These are phyloP conservation scores for Davidsoniella virescens DNA, from an alignment of 2,329 filamentous ascomycete species.

Conservation along the genomic window DNA sequence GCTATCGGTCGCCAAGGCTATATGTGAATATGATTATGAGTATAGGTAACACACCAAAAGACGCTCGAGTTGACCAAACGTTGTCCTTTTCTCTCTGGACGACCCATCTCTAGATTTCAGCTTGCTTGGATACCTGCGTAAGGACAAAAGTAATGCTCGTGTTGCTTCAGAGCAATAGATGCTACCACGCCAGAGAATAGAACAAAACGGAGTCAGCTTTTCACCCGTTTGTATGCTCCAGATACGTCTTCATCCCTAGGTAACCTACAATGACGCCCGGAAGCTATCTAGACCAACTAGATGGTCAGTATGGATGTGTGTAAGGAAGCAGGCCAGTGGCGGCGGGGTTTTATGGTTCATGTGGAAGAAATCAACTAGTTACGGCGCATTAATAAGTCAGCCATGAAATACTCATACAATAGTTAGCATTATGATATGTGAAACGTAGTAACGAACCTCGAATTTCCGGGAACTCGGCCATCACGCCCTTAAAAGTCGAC, in stretches of 20 bases:
- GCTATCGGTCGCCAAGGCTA: conserved; percentile 1
- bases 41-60: conserved; percentile 20
- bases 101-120: conserved; percentile 69
- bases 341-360: conserved; percentile 37
- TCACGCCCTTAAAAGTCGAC: conserved; percentile 61
- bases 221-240: too few relatives aligned
- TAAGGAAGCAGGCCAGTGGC: conserved; percentile 73
- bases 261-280: conserved; percentile 51
- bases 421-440: conserved; percentile 13
- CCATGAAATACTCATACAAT: too few relatives aligned
- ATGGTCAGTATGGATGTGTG: conserved; percentile 87
- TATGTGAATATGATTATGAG: conserved; percentile 1
- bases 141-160: conserved; percentile 58
- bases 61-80: conserved; percentile 64
- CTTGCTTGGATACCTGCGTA: conserved; percentile 65
- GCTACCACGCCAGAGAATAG: conserved; percentile 19
- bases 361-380: background rate
- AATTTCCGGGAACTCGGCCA: conserved; percentile 60
- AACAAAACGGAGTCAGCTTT: background rate
- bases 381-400: too few relatives aligned
- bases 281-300: conserved; percentile 63
- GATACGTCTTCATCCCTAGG: background rate
- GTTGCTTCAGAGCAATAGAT: conserved; percentile 84
- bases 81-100: conserved; percentile 55
- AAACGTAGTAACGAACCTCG: conserved; percentile 35